These are phyloP conservation scores for Conticribra weissflogii DNA, from an alignment of 108 stramenopile species.

Conservation along the genomic window DNA sequence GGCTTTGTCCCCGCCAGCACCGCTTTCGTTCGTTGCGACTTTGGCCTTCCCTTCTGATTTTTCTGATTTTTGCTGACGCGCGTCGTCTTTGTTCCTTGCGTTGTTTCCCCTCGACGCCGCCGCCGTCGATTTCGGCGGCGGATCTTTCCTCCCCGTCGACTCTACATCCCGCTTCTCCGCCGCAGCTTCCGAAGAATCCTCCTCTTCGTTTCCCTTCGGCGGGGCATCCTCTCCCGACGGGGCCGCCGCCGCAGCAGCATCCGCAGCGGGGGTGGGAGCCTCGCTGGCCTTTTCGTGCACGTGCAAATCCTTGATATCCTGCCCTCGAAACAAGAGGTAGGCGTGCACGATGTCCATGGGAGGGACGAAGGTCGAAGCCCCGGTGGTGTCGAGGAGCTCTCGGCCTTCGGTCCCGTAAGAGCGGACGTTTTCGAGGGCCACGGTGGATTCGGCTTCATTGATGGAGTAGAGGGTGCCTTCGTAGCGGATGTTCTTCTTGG, in stretches of 20 bases:
- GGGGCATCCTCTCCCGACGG: conserved; percentile 16
- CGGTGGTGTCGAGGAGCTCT: conserved; percentile 61
- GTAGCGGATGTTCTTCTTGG: conserved; percentile 97
- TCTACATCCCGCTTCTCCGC: neutral
- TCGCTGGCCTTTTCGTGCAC: conserved; percentile 78
- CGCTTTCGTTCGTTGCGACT: neutral
- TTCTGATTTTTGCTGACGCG: too few species aligned
- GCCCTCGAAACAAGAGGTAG: conserved; percentile 90
- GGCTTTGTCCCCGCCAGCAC: neutral
- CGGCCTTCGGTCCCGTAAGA: conserved; percentile 95
- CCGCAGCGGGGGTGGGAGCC: conserved; percentile 20
- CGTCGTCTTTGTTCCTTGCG: too few species aligned
- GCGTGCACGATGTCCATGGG: conserved; percentile 80
- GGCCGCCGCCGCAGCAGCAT: conserved; percentile 18
- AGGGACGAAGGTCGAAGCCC: conserved; percentile 73
- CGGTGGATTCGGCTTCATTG: conserved; percentile 90
- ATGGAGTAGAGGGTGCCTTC: conserved; percentile 93
- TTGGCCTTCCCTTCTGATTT: neutral
- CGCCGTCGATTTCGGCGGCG: neutral
- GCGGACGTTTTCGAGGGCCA: conserved; percentile 92
- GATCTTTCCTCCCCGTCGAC: neutral
- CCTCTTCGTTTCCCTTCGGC: too few species aligned
- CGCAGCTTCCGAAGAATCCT: neutral
- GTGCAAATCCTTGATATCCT: conserved; percentile 96
- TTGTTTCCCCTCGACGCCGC: neutral